Conservation (phyloP, 73 alveolate species). For the Stentor coeruleus region DNA sequence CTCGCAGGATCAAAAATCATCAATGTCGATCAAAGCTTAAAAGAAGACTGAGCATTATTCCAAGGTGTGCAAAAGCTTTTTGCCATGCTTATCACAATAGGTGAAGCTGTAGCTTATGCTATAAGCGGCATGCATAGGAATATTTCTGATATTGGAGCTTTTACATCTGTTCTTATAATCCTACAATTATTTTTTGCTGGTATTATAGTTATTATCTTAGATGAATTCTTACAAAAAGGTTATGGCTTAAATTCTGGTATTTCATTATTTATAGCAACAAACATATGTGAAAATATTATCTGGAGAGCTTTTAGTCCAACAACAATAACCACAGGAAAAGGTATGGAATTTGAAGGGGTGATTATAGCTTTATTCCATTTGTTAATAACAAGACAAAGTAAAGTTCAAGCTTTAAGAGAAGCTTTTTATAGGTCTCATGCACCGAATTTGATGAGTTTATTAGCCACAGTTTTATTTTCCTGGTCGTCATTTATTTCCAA, state of each 20-base stretch:
- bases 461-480: conserved; percentile 55
- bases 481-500: conserved; percentile 80
- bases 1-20: conserved; percentile 97
- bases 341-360: conserved; percentile 99
- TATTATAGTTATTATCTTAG: conserved; percentile 91
- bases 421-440: conserved; percentile 45
- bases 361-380: conserved; percentile 97
- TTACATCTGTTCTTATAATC: conserved; percentile 93
- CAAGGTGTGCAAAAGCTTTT: conserved; percentile 93
- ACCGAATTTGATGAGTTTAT: conserved; percentile 27
- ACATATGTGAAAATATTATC: neutral
- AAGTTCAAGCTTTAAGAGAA: conserved; percentile 32
- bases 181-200: conserved; percentile 95
- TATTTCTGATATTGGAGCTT: conserved; percentile 89
- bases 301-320: neutral
- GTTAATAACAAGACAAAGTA: conserved; percentile 82
- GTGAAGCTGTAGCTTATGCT: conserved; percentile 98
- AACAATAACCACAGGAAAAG: conserved; percentile 58
- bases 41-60: conserved; percentile 93
- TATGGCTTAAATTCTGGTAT: neutral
- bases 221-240: conserved; percentile 77
- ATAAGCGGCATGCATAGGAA: conserved; percentile 98
- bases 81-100: conserved; percentile 89
- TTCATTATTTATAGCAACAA: neutral
- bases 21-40: conserved; percentile 92